Evolutionary conservation across 2,329 filamentous ascomycete species (phyloP).

Genomic region (Leptographium flavum): DNA sequence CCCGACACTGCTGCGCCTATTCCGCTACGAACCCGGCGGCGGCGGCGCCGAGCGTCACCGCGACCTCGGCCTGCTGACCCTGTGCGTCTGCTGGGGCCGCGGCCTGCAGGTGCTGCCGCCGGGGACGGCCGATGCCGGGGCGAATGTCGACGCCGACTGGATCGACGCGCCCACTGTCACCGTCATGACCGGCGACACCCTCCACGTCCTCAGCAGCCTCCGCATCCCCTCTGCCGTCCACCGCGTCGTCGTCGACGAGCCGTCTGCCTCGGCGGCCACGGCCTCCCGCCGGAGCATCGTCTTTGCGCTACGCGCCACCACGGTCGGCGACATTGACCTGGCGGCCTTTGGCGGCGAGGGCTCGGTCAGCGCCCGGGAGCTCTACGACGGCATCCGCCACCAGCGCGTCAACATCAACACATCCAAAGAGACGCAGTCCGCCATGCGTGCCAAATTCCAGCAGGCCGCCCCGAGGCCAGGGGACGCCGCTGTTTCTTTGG

Average conservation of each 20-base stretch:
- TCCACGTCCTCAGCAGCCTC: constrained; percentile 8
- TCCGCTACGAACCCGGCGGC: constrained; percentile 12
- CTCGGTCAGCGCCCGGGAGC: constrained; percentile 3
- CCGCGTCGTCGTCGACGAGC: constrained; percentile 9
- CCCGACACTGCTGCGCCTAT: constrained; percentile 12
- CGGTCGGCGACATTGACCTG: constrained; percentile 8
- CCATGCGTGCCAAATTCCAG: constrained; percentile 4
- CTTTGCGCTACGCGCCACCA: constrained; percentile 12
- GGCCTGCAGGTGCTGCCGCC: constrained; percentile 10
- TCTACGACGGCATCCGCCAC: constrained; percentile 10
- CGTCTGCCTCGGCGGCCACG: background rate
- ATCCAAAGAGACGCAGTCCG: constrained; percentile 5
- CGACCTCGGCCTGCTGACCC: constrained; percentile 12
- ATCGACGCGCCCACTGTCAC: constrained; percentile 9
- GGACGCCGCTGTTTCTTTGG: background rate
- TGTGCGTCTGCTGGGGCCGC: constrained; percentile 11
- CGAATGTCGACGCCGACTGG: constrained; percentile 3
- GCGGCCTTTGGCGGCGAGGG: constrained; percentile 6
- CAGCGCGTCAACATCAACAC: constrained; percentile 12
- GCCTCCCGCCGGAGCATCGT: constrained; percentile 12
- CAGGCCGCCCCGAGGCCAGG: no score
- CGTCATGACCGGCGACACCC: constrained; percentile 12
- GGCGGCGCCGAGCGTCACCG: constrained; percentile 12
- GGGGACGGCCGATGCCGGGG: background rate
- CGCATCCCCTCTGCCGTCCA: constrained; percentile 11